Conservation (phyloP, 1,284 basidiomycete species). For the Ustilago bromivora region DNA sequence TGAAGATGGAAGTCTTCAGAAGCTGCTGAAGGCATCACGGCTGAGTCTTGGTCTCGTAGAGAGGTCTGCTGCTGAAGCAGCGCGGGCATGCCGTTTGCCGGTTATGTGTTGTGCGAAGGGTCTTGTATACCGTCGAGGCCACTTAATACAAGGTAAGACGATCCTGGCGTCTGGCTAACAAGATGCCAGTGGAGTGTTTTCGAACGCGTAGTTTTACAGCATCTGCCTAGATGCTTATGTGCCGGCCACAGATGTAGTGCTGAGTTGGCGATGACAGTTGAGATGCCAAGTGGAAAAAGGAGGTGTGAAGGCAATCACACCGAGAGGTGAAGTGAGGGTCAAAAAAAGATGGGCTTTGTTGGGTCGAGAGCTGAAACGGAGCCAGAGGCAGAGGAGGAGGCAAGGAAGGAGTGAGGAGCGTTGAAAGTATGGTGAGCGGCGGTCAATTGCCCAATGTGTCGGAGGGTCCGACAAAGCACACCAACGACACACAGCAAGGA, state of each 20-base stretch:
- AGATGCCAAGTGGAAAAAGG: not conserved
- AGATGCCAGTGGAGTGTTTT: not conserved
- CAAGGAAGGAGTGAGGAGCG: not conserved
- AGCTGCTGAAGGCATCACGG: conserved; percentile 5
- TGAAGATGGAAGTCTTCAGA: conserved; percentile 17
- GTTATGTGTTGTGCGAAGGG: not conserved
- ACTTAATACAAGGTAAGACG: not conserved
- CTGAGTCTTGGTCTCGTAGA: conserved; percentile 4
- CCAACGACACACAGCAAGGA: not conserved
- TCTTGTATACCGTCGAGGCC: not conserved
- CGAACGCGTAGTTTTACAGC: not conserved
- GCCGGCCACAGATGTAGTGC: not conserved
- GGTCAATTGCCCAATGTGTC: not conserved
- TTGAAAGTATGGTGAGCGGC: not conserved
- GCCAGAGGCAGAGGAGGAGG: not conserved
- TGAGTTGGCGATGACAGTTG: not conserved
- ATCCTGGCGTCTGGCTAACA: not conserved
- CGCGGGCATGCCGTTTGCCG: conserved; percentile 26
- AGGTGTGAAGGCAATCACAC: conserved; percentile 5
- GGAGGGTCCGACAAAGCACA: not conserved
- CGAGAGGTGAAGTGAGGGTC: conserved; percentile 9
- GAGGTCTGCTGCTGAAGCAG: conserved; percentile 26
- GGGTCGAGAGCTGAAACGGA: not conserved
- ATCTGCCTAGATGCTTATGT: not conserved
- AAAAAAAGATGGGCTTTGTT: not conserved